Evolutionary conservation across 495 filamentous ascomycete genomes (phyloP).

Genomic region (Neurospora africana): DNA sequence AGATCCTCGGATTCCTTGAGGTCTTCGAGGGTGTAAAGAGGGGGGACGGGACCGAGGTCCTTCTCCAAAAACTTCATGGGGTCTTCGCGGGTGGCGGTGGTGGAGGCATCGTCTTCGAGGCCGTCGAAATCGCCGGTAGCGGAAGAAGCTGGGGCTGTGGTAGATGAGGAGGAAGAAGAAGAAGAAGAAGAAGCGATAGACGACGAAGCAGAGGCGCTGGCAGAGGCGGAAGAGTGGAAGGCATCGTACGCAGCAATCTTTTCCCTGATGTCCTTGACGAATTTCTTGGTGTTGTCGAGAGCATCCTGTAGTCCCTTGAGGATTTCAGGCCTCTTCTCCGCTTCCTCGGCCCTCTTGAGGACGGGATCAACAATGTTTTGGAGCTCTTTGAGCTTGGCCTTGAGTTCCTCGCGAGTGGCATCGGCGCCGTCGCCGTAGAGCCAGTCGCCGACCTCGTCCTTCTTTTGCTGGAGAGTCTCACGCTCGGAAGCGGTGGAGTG

Average conservation of each 20-base stretch:
- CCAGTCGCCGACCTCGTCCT: constrained; percentile 70
- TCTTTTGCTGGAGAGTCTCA: constrained; percentile 48
- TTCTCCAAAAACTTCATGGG: constrained; percentile 30
- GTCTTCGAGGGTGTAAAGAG: constrained; percentile 52
- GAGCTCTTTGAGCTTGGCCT: constrained; percentile 58
- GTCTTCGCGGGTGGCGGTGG: constrained; percentile 24
- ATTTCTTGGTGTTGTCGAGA: constrained; percentile 42
- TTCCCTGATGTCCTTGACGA: constrained; percentile 42
- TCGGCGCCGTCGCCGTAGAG: constrained; percentile 76
- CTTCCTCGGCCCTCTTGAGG: constrained; percentile 56
- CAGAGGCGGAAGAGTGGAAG: constrained; percentile 33
- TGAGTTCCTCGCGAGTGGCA: constrained; percentile 60
- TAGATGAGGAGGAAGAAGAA: constrained; percentile 12
- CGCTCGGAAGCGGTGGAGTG: constrained; percentile 57
- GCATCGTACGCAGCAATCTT: constrained; percentile 37
- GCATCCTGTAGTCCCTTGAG: constrained; percentile 52
- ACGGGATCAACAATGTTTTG: constrained; percentile 61
- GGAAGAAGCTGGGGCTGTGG: constrained; percentile 22
- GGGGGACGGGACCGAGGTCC: constrained; percentile 34
- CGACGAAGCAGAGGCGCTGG: constrained; percentile 25
- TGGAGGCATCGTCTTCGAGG: constrained; percentile 47
- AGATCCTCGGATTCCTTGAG: constrained; percentile 43
- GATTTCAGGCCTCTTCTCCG: constrained; percentile 51
- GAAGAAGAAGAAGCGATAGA: neutral
- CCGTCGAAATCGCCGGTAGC: constrained; percentile 47